Conservation (phyloP, 2,329 filamentous ascomycete species). For the Biscogniauxia sp. region DNA sequence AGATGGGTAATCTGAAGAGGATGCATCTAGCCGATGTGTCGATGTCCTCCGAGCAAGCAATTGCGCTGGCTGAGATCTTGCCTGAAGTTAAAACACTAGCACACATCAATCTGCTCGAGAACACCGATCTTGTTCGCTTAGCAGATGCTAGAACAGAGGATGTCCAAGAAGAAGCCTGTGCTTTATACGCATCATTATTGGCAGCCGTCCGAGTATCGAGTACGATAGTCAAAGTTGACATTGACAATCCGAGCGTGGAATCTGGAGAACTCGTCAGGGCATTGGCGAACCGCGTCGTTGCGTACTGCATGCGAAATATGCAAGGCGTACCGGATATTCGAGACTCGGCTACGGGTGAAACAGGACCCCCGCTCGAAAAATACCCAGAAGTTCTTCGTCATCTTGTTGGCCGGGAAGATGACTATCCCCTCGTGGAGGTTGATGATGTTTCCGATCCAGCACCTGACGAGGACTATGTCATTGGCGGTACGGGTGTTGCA, state of each 20-base stretch:
- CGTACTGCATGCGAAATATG: slow-evolving; percentile 90
- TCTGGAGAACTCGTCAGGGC: slow-evolving; percentile 91
- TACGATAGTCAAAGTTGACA: slow-evolving; percentile 83
- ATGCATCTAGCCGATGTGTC: slow-evolving; percentile 84
- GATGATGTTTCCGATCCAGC: slow-evolving; percentile 66
- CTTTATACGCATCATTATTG: slow-evolving; percentile 87
- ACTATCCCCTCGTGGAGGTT: slow-evolving; percentile 42
- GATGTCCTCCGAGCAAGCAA: slow-evolving; percentile 82
- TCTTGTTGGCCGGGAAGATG: slow-evolving; percentile 70
- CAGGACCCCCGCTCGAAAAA: slow-evolving; percentile 35
- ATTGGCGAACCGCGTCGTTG: slow-evolving; percentile 89
- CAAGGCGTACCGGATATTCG: slow-evolving; percentile 63
- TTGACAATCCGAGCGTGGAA: slow-evolving; percentile 78
- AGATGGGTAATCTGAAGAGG: slow-evolving; percentile 73
- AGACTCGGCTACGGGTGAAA: slow-evolving; percentile 32
- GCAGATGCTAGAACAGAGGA: slow-evolving; percentile 75
- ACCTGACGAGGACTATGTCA: slow-evolving; percentile 91
- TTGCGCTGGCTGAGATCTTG: slow-evolving; percentile 84
- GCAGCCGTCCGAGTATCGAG: slow-evolving; percentile 81
- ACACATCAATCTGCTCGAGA: slow-evolving; percentile 84
- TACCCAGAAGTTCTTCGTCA: slow-evolving; percentile 83
- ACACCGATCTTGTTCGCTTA: slow-evolving; percentile 67
- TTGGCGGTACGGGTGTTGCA: slow-evolving; percentile 91
- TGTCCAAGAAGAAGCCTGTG: slow-evolving; percentile 88
- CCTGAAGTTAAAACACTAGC: slow-evolving; percentile 80